Evolutionary conservation across 208 protist genomes (phyloP), one percentile per base, ranked within the genome.

Genomic region (Acanthamoeba triangularis): DNA sequence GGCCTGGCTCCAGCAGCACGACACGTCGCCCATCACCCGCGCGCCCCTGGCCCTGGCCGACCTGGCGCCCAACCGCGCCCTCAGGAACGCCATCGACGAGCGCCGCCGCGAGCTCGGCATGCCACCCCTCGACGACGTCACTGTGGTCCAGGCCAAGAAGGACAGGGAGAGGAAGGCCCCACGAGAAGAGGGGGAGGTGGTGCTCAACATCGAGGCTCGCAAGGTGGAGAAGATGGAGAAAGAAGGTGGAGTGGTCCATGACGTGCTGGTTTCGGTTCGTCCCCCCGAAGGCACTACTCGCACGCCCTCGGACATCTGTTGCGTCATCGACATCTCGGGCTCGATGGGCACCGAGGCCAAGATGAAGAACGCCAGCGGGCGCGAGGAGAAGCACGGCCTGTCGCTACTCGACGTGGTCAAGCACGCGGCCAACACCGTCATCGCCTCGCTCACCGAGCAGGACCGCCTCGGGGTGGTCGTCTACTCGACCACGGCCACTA

Each of bases 351-450:
- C 78, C 1, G 96, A 96, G 20, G 96, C 95, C 16, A 54, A 28
- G 25, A 33, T 95, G 33, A 63, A 94, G 35, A 56, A 96, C 28
- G 41, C 41, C 67, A 49, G 95, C 28, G 95, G 72, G 10, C 25
- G 37, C 14, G 78, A 93, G 54, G 96, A 97, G 95, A 54, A 56
- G 41, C 74, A 97, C 87, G 96, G 96, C 28, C 95, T 98, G 2
- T 94, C 97, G 16, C 52, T 85, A 67, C 91, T 98, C 13, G 97
- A 98, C 91, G 56, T 98, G 16, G 96, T 98, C 5, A 98, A 97
- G 37, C 97, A 98, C 65, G 90, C 97, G 16, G 72, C 97, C 11
- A 93, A 91, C 47, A 98, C 97, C 28, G 47, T 97, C 41, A 95
- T 97, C 35, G 30, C 82, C 61, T 25, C 76, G 1, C 33, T 98